Percentiles rank a stretch among this genome's conserved stretches.
Evolutionary conservation across 768 basidiomycete species (phyloP).

Genomic region (Lanmaoa rubissima): DNA sequence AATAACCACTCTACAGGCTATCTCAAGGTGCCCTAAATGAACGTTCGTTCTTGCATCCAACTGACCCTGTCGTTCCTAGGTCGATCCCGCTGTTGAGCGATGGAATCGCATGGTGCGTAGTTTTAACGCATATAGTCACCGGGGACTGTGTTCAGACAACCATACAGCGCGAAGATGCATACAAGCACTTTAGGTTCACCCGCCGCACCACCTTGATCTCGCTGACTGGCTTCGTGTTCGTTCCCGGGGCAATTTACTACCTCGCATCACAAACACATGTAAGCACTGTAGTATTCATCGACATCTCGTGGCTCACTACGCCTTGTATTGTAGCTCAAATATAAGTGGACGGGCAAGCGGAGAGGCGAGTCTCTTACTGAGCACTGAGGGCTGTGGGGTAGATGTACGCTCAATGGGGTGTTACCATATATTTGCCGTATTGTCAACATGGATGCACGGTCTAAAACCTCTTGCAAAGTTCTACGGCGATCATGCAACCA

Average conservation of each 20-base stretch:
- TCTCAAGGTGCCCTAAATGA: conserved; percentile 46
- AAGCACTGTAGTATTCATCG: conserved; percentile 31
- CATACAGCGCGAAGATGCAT: conserved; percentile 76
- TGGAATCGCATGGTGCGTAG: conserved; percentile 58
- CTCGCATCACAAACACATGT: conserved; percentile 40
- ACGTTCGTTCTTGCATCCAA: neutral
- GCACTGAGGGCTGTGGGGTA: conserved; percentile 13
- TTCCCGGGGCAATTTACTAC: conserved; percentile 56
- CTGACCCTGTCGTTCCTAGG: conserved; percentile 13
- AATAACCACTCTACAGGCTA: conserved; percentile 41
- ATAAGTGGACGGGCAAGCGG: conserved; percentile 53
- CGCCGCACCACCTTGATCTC: conserved; percentile 58
- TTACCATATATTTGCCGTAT: neutral
- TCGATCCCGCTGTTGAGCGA: conserved; percentile 61
- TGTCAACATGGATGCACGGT: neutral
- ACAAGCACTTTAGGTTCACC: conserved; percentile 81
- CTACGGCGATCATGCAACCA: conserved; percentile 89
- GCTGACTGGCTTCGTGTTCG: conserved; percentile 59
- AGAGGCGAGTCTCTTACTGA: conserved; percentile 43
- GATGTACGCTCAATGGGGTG: neutral
- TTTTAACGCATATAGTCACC: neutral
- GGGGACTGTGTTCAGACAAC: neutral
- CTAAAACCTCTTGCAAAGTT: conserved; percentile 81
- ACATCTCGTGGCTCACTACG: conserved; percentile 5
- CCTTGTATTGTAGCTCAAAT: conserved; percentile 40